Base-by-base conservation (phyloP, 306 rosid species). In the Fragaria iinumae region DNA sequence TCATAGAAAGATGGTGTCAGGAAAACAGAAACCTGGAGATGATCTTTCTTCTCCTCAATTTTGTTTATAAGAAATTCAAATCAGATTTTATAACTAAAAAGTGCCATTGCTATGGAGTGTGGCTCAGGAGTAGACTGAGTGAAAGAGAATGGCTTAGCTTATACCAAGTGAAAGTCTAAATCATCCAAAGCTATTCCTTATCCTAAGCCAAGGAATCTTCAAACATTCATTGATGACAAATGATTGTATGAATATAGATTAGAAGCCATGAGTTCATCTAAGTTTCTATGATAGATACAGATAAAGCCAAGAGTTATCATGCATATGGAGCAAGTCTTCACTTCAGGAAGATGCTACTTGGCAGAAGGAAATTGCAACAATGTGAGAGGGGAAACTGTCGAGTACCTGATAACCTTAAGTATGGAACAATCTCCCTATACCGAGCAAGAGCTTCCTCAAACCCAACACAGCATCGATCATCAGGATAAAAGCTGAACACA, bases 391-490 rank as follows among this genome's bases (percentile, higher is more conserved):
- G 45, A 76, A 71, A 63, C 66, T 21, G 73, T 43, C 32, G 80
- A 71, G 75, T 76, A 94, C 99, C 99, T 89, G 99, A 88, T 70
- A 95, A 75, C 76, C 81, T 90, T 74, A 92, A 78, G 67, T 18
- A 81, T 8, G 97, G 99, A 81, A 87, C 90, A 83, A 95, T 90
- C 86, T 90, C 88, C 83, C 86, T 87, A 56, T 92, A 95, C 68
- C 99, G 93, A 32, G 75, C 75, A 76, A 95, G 97, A 55, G 82
- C 92, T 83, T 95, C 97, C 85, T 89, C 95, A 76, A 95, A 95
- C 69, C 99, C 97, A 49, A 82, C 85, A 84, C 99, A 90, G 73
- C 69, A 76, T 73, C 80, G 83, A 67, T 79, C 71, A 57, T 86
- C 82, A 6, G 87, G 82, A 81, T 86, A 86, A 82, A 95, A 92